These are phyloP conservation scores for Candida krabiensis DNA, from an alignment of 805 yeast genomes.

Conservation along the genomic window DNA sequence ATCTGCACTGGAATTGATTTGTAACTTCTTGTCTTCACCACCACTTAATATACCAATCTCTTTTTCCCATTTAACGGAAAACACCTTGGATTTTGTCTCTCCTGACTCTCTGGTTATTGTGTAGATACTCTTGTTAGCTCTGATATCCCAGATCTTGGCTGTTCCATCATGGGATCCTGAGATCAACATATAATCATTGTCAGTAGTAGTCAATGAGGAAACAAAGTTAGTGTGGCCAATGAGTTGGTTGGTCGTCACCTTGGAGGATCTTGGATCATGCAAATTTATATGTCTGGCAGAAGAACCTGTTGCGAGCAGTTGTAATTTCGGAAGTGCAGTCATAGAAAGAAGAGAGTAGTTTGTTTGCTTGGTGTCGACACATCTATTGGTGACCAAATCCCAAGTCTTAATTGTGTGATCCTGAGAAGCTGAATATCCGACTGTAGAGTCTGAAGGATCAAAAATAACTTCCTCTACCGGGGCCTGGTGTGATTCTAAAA, in stretches of 20 bases:
- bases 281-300: slow-evolving; percentile 95
- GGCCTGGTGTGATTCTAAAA: slow-evolving; percentile 77
- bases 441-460: slow-evolving; percentile 70
- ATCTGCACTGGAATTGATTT: slow-evolving; percentile 55
- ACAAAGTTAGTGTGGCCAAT: slow-evolving; percentile 93
- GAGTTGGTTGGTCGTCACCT: slow-evolving; percentile 67
- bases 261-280: slow-evolving; percentile 84
- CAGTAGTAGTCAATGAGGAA: slow-evolving; percentile 73
- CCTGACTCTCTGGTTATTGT: slow-evolving; percentile 74
- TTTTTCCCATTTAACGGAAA: slow-evolving; percentile 82
- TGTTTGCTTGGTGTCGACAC: slow-evolving; percentile 86
- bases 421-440: slow-evolving; percentile 91
- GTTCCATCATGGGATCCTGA: slow-evolving; percentile 98
- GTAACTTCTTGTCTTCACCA: slow-evolving; percentile 91
- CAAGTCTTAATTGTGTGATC: slow-evolving; percentile 95
- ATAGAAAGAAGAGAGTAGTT: slow-evolving; percentile 81
- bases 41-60: slow-evolving; percentile 86
- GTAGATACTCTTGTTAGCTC: slow-evolving; percentile 80
- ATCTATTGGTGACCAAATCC: slow-evolving; percentile 86
- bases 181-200: slow-evolving; percentile 75
- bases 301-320: slow-evolving; percentile 88
- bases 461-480: slow-evolving; percentile 87
- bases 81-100: slow-evolving; percentile 62
- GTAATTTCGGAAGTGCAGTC: slow-evolving; percentile 61
- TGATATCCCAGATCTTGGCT: slow-evolving; percentile 91